Evolutionary conservation across 441 rosid genomes (phyloP).

Genomic region (Pelargonium australe): DNA sequence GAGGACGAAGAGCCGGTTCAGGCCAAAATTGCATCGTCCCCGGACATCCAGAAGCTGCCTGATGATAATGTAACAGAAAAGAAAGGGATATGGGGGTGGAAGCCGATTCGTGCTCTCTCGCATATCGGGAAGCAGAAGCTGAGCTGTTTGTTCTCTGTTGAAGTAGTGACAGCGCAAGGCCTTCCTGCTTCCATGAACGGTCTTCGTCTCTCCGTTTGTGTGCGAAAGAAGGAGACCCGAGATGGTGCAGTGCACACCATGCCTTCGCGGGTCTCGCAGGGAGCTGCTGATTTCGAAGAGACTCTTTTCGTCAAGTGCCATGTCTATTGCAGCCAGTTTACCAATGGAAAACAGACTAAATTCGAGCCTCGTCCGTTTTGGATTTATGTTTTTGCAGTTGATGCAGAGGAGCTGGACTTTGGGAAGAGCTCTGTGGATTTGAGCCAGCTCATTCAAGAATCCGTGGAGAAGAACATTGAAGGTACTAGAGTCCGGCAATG

Average conservation of each 20-base stretch:
- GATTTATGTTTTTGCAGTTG: conserved; percentile 66
- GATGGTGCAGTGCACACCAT: conserved; percentile 82
- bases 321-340: conserved; percentile 49
- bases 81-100: conserved; percentile 89
- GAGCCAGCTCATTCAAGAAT: conserved; percentile 61
- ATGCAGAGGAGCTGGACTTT: conserved; percentile 73
- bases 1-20: conserved; percentile 31
- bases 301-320: conserved; percentile 69
- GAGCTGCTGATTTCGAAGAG: conserved; percentile 89
- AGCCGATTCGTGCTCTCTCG: conserved; percentile 70
- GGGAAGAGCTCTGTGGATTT: conserved; percentile 65
- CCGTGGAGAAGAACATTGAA: conserved; percentile 63
- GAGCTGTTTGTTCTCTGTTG: conserved; percentile 81
- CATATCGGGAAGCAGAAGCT: conserved; percentile 81
- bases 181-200: conserved; percentile 91
- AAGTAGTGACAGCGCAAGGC: conserved; percentile 73
- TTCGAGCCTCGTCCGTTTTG: conserved; percentile 78
- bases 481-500: conserved; percentile 84
- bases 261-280: conserved; percentile 85
- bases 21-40: conserved; percentile 10
- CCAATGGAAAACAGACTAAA: conserved; percentile 43
- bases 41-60: not conserved
- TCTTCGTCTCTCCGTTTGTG: conserved; percentile 74
- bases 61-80: conserved; percentile 38
- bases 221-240: conserved; percentile 70